Evolutionary conservation across 1,284 basidiomycete species (phyloP).

Genomic region (Rhodotorula mucilaginosa): DNA sequence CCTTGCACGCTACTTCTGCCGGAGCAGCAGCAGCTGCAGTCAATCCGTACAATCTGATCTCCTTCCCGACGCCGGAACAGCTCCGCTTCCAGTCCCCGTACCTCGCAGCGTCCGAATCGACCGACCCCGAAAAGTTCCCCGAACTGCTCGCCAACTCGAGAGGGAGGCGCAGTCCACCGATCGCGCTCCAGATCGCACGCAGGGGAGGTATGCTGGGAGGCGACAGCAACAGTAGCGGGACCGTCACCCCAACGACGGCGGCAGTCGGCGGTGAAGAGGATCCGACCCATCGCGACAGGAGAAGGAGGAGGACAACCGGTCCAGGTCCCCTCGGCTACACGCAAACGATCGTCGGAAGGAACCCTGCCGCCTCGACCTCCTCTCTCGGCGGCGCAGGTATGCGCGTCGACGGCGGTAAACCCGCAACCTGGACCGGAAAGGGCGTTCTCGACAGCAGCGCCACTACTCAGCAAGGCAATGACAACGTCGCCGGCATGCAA

Average conservation of each 20-base stretch:
- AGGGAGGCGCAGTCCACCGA: constrained; percentile 61
- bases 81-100: constrained; percentile 73
- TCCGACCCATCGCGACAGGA: background rate
- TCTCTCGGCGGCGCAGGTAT: constrained; percentile 61
- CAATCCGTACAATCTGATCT: constrained; percentile 56
- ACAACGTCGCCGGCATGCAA: constrained; percentile 34
- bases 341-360: constrained; percentile 75
- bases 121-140: constrained; percentile 76
- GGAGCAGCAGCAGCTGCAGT: background rate
- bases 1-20: constrained; percentile 49
- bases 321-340: constrained; percentile 63
- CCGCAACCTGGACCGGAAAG: constrained; percentile 6
- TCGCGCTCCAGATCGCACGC: constrained; percentile 47
- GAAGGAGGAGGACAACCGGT: constrained; percentile 53
- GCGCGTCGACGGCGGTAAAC: constrained; percentile 57
- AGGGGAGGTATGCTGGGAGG: constrained; percentile 48
- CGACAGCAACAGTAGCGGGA: constrained; percentile 56
- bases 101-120: constrained; percentile 69
- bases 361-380: constrained; percentile 43
- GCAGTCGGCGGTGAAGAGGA: background rate
- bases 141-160: constrained; percentile 56
- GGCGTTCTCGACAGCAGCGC: too few relatives aligned
- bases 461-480: too few relatives aligned
- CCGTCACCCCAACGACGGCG: constrained; percentile 46
- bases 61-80: constrained; percentile 61